Evolutionary conservation across 169 alveolate species (phyloP), one percentile per base, ranked within the genome.

Genomic region (Sarcocystis neurona): DNA sequence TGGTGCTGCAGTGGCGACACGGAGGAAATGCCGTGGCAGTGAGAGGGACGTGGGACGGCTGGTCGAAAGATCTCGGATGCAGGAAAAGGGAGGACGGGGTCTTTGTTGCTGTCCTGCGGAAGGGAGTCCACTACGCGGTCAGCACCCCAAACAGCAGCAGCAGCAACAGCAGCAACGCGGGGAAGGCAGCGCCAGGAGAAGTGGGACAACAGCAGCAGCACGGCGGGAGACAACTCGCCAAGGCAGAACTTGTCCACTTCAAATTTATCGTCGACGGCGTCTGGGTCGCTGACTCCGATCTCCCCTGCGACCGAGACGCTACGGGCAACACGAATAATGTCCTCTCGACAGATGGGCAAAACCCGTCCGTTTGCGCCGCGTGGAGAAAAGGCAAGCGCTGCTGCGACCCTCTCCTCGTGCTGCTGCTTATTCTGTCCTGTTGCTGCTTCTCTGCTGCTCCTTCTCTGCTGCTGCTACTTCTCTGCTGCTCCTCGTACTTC

Each of bases 201-300:
- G 44, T 63, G 75, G 41, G 18, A 12, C 15, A 63, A 37, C 75
- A 63, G 79, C 43, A 6, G 5, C 79, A 70, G 23, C 5, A 37
- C 79, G 3, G 12, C 47, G 23, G 79, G 10, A 70, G n/a, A n/a
- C 10, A 70, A 70, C 53, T 12, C 27, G 30, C 3, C 8, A 43
- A 8, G 4, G 44, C 34, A 20, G 66, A 58, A 23, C 0, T 8
- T 0, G 75, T 87, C 44, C 82, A 94, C 56, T 96, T 90, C 84
- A 97, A 96, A 85, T 96, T 91, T 88, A 93, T 95, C 70, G 93
- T 97, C 18, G 96, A 97, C 92, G 96, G 95, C n/a, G 87, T 93
- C 70, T 96, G 98, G 98, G 88, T 87, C 30, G 82, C 82, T 89
- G 94, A 93, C 63, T 86, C 87, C 39, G 88, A 58, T 60, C 77